These are phyloP conservation scores for Dryas integrifolia DNA, from an alignment of 331 rosid species.

Conservation along the genomic window DNA sequence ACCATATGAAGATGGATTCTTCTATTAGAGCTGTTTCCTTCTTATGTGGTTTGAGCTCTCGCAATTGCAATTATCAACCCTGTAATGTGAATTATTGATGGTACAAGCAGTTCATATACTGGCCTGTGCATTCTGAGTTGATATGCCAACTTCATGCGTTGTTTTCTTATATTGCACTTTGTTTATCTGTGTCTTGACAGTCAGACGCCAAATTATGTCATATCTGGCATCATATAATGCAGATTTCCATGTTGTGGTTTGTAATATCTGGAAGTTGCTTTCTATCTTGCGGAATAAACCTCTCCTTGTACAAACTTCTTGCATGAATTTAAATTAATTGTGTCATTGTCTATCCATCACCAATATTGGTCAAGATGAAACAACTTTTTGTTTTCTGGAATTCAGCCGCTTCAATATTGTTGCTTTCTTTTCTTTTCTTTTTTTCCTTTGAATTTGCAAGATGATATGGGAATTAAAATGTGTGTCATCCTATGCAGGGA, in stretches of 20 bases:
- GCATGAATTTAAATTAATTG: background rate
- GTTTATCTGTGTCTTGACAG: background rate
- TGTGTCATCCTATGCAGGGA: conserved; percentile 47
- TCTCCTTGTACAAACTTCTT: background rate
- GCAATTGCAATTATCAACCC: background rate
- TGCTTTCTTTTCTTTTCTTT: background rate
- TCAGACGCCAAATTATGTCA: background rate
- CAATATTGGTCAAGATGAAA: background rate
- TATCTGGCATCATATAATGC: background rate
- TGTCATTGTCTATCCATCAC: background rate
- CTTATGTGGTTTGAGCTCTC: background rate
- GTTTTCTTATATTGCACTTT: background rate
- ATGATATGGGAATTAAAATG: background rate
- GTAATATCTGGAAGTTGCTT: background rate
- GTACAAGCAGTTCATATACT: background rate
- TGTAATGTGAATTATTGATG: background rate
- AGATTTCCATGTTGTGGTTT: background rate
- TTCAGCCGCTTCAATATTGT: background rate
- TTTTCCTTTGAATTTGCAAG: background rate
- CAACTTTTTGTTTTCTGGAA: background rate
- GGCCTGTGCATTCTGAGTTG: background rate
- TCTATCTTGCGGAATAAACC: background rate
- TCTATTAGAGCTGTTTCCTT: background rate
- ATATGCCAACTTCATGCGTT: background rate
- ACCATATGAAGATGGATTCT: background rate